Evolutionary conservation across 169 alveolate species (phyloP).

Genomic region (Cryptosporidium felis): DNA sequence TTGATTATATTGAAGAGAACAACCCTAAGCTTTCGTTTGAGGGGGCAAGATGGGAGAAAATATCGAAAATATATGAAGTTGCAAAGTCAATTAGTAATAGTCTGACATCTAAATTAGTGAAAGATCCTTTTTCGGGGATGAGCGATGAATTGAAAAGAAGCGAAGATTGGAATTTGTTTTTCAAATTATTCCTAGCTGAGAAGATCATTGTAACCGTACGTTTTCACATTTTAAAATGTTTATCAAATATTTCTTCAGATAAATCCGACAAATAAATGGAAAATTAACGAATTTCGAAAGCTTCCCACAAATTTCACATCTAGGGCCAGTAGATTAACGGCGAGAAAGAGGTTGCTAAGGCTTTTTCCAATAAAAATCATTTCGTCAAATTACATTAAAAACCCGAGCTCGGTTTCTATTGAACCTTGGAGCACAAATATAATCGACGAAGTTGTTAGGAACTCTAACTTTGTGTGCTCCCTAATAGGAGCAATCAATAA

Average conservation of each 20-base stretch:
- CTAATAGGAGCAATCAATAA: not conserved
- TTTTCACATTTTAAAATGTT: not conserved
- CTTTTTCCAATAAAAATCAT: not conserved
- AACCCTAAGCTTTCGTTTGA: not conserved
- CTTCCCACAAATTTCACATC: conserved; percentile 1
- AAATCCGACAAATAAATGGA: conserved; percentile 29
- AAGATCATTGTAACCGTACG: conserved; percentile 5
- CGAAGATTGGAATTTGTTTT: conserved; percentile 8
- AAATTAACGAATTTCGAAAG: not conserved
- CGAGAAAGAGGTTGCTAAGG: not conserved
- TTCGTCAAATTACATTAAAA: not conserved
- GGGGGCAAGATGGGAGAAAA: not conserved
- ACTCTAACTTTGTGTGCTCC: conserved; percentile 11
- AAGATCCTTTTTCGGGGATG: conserved; percentile 53
- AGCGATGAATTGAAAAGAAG: not conserved
- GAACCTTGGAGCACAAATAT: conserved; percentile 47
- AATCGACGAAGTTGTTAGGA: conserved; percentile 12
- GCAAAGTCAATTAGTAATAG: not conserved
- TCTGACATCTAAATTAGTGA: not conserved
- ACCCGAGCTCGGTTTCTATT: not conserved
- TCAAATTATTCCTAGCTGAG: not conserved
- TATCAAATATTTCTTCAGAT: not conserved
- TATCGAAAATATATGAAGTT: not conserved
- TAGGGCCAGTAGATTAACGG: conserved; percentile 11
- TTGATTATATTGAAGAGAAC: not conserved